Base-by-base conservation (phyloP, 2,329 filamentous ascomycete species). In the Aureobasidium namibiae region DNA sequence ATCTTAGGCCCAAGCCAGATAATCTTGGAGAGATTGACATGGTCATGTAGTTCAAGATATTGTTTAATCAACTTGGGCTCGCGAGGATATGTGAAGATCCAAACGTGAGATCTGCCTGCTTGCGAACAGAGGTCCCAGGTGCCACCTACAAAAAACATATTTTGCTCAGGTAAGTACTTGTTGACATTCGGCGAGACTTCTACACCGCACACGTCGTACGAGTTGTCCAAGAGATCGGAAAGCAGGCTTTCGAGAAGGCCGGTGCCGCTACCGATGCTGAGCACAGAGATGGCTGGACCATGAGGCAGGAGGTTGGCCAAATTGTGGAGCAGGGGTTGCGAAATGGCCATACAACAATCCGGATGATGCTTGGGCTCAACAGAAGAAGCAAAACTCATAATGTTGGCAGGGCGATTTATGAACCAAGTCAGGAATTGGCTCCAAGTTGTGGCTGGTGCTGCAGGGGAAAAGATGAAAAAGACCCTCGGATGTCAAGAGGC, bases 81-180 rank as follows among this genome's bases (percentile, higher is more conserved):
- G 14, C 78, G 74, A 1, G 80, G 80, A 63, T 82, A 82, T 26
- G 81, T 76, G 67, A 82, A 82, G 61, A 82, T 67, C 75, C 80
- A 76, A n/a, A 69, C 70, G 1, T 64, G 61, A 9, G 77, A 77
- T n/a, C 74, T 63, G 5, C 67, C 61, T 3, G 77, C 78, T 11
- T 75, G 68, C 1, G 72, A 59, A 56, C 74, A 73, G 9, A 80
- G 63, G 33, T 73, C 74, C 65, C 75, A 75, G 0, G 77, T 75
- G 1, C 76, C 76, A 8, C 67, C 60, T 6, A 82, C 79, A 9
- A 70, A 64, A 44, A 75, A 66, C 64, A 80, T 72, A 14, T 72
- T 65, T 14, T 74, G 62, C 21, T 69, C 66, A 1, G 74, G 70
- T 6, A 82, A 69, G 62, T 78, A 78, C 21, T 68, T 70, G 62